Evolutionary conservation across 1,284 basidiomycete genomes (phyloP), one percentile per base, ranked within the genome.

Genomic region (Papiliotrema flavescens): DNA sequence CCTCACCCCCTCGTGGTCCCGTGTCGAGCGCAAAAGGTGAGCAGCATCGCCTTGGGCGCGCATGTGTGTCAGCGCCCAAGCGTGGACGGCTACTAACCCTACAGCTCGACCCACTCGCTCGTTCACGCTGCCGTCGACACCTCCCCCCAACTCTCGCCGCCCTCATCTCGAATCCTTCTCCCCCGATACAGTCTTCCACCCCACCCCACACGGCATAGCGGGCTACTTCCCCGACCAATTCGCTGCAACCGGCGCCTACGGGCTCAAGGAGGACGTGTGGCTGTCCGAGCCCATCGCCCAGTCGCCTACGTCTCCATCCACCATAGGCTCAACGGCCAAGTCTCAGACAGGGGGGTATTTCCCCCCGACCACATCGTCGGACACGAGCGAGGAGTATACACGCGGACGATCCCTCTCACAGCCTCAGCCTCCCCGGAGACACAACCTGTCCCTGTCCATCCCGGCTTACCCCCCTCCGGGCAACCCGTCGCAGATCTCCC

Each of bases 251-350:
- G 28, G 11, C 28, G 28, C 32, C 41, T 20, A 23, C 35, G 60
- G 56, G 39, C 50, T 64, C 36, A 67, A 67, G 51, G 59, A 59
- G 42, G 67, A 69, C 65, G 61, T 67, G 17, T 69, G 67, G 67
- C 54, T 66, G 23, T 47, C 57, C 9, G 60, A 60, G 34, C 60
- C 61, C 23, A 57, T 54, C 48, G 43, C 56, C 32, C 59, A 54
- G 54, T 65, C 70, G 4, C 72, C 72, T 11, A 66, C 72, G n/a
- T 72, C 70, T 22, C 71, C 72, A 48, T 68, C 71, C 65, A 74
- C 69, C 45, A 69, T 74, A 66, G 71, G 58, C 7, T 68, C 70
- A 13, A 67, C 63, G 7, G 59, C 56, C 36, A 70, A 74, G 49
- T 70, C 66, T 45, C 70, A 67, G 56, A 51, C 61, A 39, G 73